Evolutionary conservation across 495 filamentous ascomycete genomes (phyloP).

Genomic region (Penicillium flavigenum): DNA sequence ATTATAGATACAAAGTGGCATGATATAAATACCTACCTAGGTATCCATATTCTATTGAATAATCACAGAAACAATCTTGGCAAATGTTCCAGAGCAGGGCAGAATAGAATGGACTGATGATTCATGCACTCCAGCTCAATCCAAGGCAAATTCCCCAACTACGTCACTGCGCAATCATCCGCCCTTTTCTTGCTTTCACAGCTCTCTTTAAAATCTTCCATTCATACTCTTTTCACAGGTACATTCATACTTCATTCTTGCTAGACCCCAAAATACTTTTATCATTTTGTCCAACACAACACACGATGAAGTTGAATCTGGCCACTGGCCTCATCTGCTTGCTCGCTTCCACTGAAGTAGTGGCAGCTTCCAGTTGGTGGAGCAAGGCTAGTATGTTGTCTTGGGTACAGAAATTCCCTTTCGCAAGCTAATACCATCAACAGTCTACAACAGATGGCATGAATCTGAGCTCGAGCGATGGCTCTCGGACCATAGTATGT

Average conservation of each 20-base stretch:
- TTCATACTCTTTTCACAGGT: background rate
- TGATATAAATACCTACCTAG: too few relatives aligned
- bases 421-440: conserved; percentile 15
- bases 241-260: background rate
- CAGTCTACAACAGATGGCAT: conserved; percentile 99
- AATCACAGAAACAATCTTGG: too few relatives aligned
- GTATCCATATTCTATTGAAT: too few relatives aligned
- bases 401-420: background rate
- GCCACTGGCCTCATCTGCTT: conserved; percentile 66
- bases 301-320: conserved; percentile 71
- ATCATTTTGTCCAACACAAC: conserved; percentile 2
- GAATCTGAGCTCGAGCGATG: conserved; percentile 96
- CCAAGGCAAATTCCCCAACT: conserved; percentile 33
- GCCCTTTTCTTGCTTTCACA: conserved; percentile 13
- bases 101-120: conserved; percentile 19
- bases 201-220: conserved; percentile 1
- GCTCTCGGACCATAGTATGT: conserved; percentile 77
- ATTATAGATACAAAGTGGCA: too few relatives aligned
- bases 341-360: conserved; percentile 63
- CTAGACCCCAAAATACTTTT: background rate
- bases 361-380: conserved; percentile 75
- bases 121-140: conserved; percentile 27
- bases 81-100: too few relatives aligned
- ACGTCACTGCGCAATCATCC: conserved; percentile 49
- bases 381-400: conserved; percentile 71